Evolutionary conservation across 2,329 filamentous ascomycete species (phyloP).

Genomic region (Diplodia corticola): DNA sequence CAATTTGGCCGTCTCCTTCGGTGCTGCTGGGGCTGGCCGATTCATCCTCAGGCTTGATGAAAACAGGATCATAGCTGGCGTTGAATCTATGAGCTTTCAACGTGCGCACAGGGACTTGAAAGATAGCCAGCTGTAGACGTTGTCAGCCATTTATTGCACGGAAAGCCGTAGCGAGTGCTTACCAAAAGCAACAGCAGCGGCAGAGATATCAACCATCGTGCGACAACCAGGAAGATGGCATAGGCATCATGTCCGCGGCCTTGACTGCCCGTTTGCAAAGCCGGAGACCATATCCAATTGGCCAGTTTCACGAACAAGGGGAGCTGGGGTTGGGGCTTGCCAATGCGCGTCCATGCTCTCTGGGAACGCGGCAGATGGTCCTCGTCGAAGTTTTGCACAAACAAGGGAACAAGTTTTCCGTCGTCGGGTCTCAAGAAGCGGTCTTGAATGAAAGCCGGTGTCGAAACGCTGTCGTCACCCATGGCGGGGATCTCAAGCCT

Average conservation of each 20-base stretch:
- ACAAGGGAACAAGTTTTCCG: neutral
- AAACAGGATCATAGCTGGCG: neutral
- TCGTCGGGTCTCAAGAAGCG: neutral
- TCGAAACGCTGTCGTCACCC: neutral
- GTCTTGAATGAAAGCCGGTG: too few relatives aligned
- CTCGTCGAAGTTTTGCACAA: neutral
- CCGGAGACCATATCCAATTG: conserved; percentile 13
- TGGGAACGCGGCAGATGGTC: neutral
- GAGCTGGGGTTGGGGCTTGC: neutral
- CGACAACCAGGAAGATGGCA: neutral
- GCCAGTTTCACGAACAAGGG: neutral
- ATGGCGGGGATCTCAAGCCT: neutral
- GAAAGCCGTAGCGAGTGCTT: neutral
- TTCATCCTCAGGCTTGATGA: neutral
- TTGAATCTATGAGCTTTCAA: neutral
- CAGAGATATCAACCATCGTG: neutral
- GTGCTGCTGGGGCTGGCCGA: neutral
- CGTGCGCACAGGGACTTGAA: neutral
- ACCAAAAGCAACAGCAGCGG: neutral
- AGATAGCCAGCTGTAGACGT: neutral
- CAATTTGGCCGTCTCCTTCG: neutral
- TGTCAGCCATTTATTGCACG: neutral
- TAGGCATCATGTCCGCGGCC: neutral
- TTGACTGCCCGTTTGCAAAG: neutral
- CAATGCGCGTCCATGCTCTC: neutral